Percentiles rank a stretch among this genome's conserved stretches.
Conservation (phyloP, 2,329 filamentous ascomycete genomes). For the Aspergillus neotritici region DNA sequence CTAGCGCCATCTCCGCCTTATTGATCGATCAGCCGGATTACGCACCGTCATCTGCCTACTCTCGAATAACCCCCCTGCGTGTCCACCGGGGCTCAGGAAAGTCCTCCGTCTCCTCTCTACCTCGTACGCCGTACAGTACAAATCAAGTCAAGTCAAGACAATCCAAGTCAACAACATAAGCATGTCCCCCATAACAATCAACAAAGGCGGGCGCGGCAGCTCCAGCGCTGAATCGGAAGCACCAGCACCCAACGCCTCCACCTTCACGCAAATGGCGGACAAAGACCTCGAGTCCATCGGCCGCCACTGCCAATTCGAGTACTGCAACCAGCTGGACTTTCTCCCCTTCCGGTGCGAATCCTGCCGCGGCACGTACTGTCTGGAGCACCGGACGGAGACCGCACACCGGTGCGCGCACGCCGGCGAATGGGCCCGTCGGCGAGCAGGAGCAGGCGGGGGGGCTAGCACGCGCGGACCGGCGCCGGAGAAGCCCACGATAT, state of each 20-base stretch:
- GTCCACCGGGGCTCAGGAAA: background rate
- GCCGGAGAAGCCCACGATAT: constrained; percentile 49
- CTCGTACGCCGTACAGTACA: too few relatives aligned
- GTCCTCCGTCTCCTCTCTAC: background rate
- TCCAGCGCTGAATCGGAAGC: constrained; percentile 9
- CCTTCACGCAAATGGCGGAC: constrained; percentile 44
- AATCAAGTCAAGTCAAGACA: too few relatives aligned
- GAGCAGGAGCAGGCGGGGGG: constrained; percentile 23
- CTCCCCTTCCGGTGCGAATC: constrained; percentile 91
- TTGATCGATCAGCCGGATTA: background rate
- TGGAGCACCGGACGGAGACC: constrained; percentile 85
- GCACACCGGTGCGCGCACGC: constrained; percentile 64
- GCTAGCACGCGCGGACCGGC: constrained; percentile 25
- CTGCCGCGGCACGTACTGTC: constrained; percentile 77
- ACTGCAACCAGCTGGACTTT: constrained; percentile 94
- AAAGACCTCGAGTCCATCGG: constrained; percentile 81
- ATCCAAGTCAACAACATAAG: background rate
- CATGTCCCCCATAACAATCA: constrained; percentile 24
- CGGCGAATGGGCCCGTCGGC: constrained; percentile 56
- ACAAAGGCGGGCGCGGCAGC: constrained; percentile 14
- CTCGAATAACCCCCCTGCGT: background rate
- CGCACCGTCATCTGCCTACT: background rate
- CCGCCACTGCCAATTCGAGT: constrained; percentile 81
- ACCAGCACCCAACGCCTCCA: constrained; percentile 5
- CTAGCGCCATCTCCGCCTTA: constrained; percentile 8